Percentiles rank a stretch among this genome's conserved stretches.
Evolutionary conservation across 2,329 filamentous ascomycete species (phyloP).

Genomic region (Leptographium wingfieldii): DNA sequence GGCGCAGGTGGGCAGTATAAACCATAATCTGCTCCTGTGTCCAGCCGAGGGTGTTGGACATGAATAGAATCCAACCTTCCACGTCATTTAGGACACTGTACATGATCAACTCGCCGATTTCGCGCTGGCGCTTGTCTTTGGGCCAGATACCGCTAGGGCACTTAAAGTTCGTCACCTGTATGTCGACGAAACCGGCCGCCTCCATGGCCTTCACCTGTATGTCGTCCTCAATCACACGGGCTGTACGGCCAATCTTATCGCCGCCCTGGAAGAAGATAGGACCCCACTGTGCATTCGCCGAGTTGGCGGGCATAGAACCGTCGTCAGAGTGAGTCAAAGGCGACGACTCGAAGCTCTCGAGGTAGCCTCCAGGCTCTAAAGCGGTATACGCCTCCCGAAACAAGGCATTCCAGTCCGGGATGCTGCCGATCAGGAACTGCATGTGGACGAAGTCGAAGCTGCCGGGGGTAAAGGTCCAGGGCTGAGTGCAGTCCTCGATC

Average conservation of each 20-base stretch:
- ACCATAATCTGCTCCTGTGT: constrained; percentile 8
- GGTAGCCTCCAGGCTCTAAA: constrained; percentile 17
- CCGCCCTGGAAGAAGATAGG: constrained; percentile 23
- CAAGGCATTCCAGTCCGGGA: constrained; percentile 34
- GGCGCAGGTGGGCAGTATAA: constrained; percentile 10
- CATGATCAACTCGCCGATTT: constrained; percentile 14
- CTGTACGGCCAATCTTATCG: constrained; percentile 28
- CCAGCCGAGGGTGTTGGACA: constrained; percentile 11
- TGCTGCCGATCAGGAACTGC: constrained; percentile 38
- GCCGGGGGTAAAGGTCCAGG: constrained; percentile 31
- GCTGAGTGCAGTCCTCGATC: constrained; percentile 44
- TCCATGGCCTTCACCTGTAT: constrained; percentile 38
- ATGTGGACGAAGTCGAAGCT: constrained; percentile 48
- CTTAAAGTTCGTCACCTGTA: constrained; percentile 38
- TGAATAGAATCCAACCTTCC: constrained; percentile 12
- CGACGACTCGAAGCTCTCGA: constrained; percentile 13
- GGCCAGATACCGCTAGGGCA: constrained; percentile 22
- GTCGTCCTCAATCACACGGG: constrained; percentile 37
- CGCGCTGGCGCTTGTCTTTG: constrained; percentile 17
- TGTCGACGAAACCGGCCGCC: constrained; percentile 43
- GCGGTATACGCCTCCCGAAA: constrained; percentile 25
- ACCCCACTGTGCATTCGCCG: constrained; percentile 12
- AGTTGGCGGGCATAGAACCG: constrained; percentile 8
- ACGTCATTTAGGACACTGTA: constrained; percentile 7
- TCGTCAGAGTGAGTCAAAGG: constrained; percentile 15